Percentiles rank a stretch among this genome's conserved stretches.
phyloP scores from a whole-genome alignment of 2,329 filamentous ascomycete species.

The Tympanopsis confertula region DNA sequence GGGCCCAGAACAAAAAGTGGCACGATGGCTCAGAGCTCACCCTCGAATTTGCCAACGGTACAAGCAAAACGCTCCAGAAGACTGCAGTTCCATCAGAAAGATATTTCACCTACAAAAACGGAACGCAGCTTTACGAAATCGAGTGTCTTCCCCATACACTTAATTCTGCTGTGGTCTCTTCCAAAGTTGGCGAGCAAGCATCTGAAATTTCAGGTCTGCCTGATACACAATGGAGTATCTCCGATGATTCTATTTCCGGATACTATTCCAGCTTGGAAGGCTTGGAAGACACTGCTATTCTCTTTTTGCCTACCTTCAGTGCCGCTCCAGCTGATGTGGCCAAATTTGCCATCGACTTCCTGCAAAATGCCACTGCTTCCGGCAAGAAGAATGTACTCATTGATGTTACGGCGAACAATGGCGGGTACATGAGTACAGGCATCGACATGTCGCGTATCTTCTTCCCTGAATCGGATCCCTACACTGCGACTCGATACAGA shows the following conservation, averaged over 20 bases:
- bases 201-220: not conserved
- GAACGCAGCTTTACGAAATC: not conserved
- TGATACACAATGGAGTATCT: not conserved
- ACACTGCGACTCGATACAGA: not conserved
- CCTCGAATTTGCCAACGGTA: not conserved
- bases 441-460: not conserved
- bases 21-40: not conserved
- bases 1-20: no score
- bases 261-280: not conserved
- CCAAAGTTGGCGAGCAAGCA: no score
- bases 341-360: not conserved
- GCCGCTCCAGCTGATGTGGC: not conserved
- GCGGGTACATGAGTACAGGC: not conserved
- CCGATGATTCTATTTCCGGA: not conserved
- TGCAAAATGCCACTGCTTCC: not conserved
- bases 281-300: not conserved
- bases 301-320: not conserved
- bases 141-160: not conserved
- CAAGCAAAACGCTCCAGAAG: not conserved
- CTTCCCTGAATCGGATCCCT: not conserved
- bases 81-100: not conserved
- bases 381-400: not conserved
- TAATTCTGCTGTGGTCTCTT: no score
- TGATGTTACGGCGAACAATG: not conserved
- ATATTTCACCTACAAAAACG: not conserved